These are phyloP conservation scores for Polytolypa hystricis DNA, from an alignment of 2,329 filamentous ascomycete genomes.

Conservation along the genomic window DNA sequence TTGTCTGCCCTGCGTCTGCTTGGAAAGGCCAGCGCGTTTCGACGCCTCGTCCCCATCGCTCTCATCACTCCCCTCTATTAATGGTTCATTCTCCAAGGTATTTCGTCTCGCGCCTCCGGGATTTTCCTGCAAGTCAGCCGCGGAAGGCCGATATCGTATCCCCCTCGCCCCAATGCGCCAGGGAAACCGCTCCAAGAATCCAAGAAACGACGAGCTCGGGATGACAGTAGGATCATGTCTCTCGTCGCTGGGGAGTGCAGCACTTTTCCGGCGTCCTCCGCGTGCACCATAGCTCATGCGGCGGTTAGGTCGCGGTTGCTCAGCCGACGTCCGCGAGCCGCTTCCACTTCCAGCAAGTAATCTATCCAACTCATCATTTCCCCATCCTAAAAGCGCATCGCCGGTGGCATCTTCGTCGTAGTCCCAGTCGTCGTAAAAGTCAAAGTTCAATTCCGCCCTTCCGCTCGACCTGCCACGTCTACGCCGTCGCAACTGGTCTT, in stretches of 20 bases:
- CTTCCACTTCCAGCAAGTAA: conserved; percentile 58
- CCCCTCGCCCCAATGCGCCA: conserved; percentile 72
- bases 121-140: conserved; percentile 81
- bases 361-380: conserved; percentile 74
- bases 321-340: conserved; percentile 31
- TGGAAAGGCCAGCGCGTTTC: conserved; percentile 8
- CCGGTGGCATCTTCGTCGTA: conserved; percentile 41
- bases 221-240: conserved; percentile 73
- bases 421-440: conserved; percentile 98
- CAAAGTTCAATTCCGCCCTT: conserved; percentile 74
- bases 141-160: conserved; percentile 78
- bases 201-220: conserved; percentile 71
- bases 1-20: conserved; percentile 23
- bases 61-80: conserved; percentile 54
- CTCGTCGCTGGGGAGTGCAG: conserved; percentile 38
- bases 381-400: conserved; percentile 60
- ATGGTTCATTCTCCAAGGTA: conserved; percentile 53
- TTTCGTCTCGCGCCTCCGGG: conserved; percentile 45
- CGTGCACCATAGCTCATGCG: conserved; percentile 81
- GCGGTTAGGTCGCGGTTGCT: conserved; percentile 60
- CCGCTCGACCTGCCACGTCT: conserved; percentile 48
- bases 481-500: conserved; percentile 61
- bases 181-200: conserved; percentile 72
- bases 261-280: conserved; percentile 48
- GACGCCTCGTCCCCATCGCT: conserved; percentile 19